phyloP scores from a whole-genome alignment of 1,139 yeast species.

The Casaregolazyma lundiana region DNA sequence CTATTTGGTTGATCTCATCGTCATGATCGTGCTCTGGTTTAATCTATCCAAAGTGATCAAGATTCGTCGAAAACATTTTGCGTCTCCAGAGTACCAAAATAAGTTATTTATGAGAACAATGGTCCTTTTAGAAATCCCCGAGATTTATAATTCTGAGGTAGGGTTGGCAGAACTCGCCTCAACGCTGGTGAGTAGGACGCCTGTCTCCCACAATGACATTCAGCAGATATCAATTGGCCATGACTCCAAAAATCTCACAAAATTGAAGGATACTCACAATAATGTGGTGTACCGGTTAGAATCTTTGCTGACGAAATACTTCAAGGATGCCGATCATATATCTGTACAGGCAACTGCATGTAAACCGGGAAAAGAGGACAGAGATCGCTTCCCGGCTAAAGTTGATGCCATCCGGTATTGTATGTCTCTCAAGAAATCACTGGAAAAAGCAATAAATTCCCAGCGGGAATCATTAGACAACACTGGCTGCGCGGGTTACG shows the following conservation, averaged over 20 bases:
- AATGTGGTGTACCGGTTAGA: constrained; percentile 29
- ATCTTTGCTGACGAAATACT: constrained; percentile 31
- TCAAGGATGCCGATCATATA: constrained; percentile 28
- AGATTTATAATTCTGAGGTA: constrained; percentile 23
- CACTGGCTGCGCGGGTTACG: constrained; percentile 29
- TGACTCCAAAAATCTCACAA: constrained; percentile 29
- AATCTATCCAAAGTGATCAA: constrained; percentile 29
- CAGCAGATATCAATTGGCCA: constrained; percentile 34
- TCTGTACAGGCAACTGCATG: constrained; percentile 24
- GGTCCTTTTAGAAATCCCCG: constrained; percentile 34
- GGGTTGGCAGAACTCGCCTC: constrained; percentile 27
- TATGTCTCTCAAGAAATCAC: constrained; percentile 20
- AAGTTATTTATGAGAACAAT: constrained; percentile 33
- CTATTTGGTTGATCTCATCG: constrained; percentile 29
- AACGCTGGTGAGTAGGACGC: constrained; percentile 6
- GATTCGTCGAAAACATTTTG: constrained; percentile 28
- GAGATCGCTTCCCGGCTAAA: constrained; percentile 15
- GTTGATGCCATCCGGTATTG: constrained; percentile 34
- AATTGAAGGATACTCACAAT: constrained; percentile 28
- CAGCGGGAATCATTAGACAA: constrained; percentile 25
- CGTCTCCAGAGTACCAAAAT: constrained; percentile 28
- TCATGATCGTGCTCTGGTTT: constrained; percentile 30
- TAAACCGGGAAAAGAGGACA: constrained; percentile 23
- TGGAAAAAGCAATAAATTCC: constrained; percentile 27
- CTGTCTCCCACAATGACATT: constrained; percentile 19